Evolutionary conservation across 202 grass and related monocot genomes (phyloP), one percentile per base, ranked within the genome.

Genomic region (Panicum virgatum): DNA sequence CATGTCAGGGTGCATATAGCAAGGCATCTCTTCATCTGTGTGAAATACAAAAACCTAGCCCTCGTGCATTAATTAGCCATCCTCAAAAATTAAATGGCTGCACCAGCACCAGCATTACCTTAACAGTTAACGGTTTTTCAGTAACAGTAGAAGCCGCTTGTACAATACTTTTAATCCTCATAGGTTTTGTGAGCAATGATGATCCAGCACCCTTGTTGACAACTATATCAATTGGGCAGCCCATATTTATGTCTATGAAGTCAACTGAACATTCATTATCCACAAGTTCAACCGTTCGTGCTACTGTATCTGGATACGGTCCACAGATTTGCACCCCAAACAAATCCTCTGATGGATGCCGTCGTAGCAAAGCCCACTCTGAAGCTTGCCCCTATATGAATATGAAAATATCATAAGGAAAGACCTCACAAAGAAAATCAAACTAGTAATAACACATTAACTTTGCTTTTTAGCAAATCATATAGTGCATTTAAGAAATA

Each of bases 221-320:
- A 73, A 97, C 86, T 62, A 94, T 56, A 72, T 97, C 95, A 53
- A 97, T 97, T 74, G 95, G 95, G 72, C 95, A 97, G 6, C 95
- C 95, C 95, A 97, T 97, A 75, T 94, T 97, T 82, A 97, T 92
- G 82, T 94, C 95, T 73, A 94, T 88, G 62, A 94, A 97, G 61
- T 94, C 95, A 92, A 94, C 69, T 14, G 73, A 85, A 72, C 92
- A 97, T 77, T 94, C 87, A 7, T 81, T 89, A 66, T 93, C 92
- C 48, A 98, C 85, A 79, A 98, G 93, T 62, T 98, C 95, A 87
- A 94, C 84, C 65, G 92, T 91, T 12, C 82, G 84, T 78, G 95
- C 78, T 60, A 98, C 72, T 1, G 81, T 93, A 86, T 98, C 95
- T 65, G 95, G 95, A 87, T 89, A 98, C 53, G 92, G 71, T 72